These are phyloP conservation scores for Elasticomyces elasticus DNA, from an alignment of 495 filamentous ascomycete species.

Conservation along the genomic window DNA sequence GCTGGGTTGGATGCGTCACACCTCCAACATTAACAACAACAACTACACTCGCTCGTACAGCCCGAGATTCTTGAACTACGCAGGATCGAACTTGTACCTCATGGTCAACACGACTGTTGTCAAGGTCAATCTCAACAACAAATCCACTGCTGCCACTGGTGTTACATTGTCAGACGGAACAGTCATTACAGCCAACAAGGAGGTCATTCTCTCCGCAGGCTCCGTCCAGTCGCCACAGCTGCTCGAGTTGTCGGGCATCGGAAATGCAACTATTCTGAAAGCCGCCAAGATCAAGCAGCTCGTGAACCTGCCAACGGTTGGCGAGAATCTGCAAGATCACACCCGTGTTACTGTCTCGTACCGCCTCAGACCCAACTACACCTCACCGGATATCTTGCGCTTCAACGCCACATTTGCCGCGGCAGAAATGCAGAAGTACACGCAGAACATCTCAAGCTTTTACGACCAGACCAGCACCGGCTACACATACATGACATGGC, in stretches of 20 bases:
- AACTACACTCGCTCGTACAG: conserved; percentile 35
- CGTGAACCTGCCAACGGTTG: conserved; percentile 11
- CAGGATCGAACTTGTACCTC: conserved; percentile 10
- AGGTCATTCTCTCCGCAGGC: conserved; percentile 30
- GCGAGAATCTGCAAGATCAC: conserved; percentile 24
- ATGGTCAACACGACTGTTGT: conserved; percentile 13
- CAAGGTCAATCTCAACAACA: conserved; percentile 14
- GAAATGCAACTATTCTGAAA: conserved; percentile 13
- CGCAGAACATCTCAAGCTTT: conserved; percentile 5
- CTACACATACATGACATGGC: conserved; percentile 19
- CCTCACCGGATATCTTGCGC: conserved; percentile 9
- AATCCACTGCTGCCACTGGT: neutral
- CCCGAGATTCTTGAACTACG: conserved; percentile 7
- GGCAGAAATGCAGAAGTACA: conserved; percentile 9
- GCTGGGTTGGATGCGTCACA: conserved; percentile 33
- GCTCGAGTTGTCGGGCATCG: conserved; percentile 25
- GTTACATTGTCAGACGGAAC: conserved; percentile 5
- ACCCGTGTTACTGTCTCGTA: conserved; percentile 16
- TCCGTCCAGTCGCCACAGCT: conserved; percentile 28
- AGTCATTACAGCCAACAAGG: conserved; percentile 27
- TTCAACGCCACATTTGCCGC: conserved; percentile 12
- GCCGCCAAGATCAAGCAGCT: neutral
- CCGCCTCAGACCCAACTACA: conserved; percentile 16
- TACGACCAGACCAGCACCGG: conserved; percentile 23
- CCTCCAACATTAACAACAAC: conserved; percentile 31